Evolutionary conservation across 108 stramenopile genomes (phyloP).

Genomic region (Parmales sp.): DNA sequence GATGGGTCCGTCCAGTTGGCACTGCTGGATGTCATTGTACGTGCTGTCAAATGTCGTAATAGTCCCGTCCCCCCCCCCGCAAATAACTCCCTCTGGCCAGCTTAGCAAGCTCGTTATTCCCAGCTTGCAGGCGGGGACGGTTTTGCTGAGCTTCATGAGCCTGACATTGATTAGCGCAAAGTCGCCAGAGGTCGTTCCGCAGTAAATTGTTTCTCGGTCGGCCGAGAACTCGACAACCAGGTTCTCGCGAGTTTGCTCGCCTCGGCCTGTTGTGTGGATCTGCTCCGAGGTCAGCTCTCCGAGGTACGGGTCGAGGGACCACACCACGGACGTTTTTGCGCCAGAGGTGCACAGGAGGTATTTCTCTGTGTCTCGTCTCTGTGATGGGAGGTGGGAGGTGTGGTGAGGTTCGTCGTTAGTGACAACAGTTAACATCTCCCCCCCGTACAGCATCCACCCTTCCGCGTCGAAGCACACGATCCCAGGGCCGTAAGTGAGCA

Average conservation of each 20-base stretch:
- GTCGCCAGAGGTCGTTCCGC: slow-evolving; percentile 39
- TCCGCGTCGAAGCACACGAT: too few species aligned
- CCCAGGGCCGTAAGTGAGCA: too few species aligned
- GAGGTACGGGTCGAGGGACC: slow-evolving; percentile 40
- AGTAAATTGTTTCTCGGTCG: slow-evolving; percentile 29
- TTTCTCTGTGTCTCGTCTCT: slow-evolving; percentile 33
- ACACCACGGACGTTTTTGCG: slow-evolving; percentile 27
- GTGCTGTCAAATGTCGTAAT: slow-evolving; percentile 27
- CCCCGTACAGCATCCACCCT: too few species aligned
- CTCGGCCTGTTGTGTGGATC: slow-evolving; percentile 28
- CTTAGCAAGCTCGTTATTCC: slow-evolving; percentile 19
- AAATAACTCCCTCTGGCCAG: slow-evolving; percentile 17
- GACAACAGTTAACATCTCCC: too few species aligned
- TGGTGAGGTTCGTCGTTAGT: too few species aligned
- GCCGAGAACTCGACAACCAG: slow-evolving; percentile 22
- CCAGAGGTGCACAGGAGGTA: slow-evolving; percentile 43
- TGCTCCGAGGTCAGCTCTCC: slow-evolving; percentile 23
- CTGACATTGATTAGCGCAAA: slow-evolving; percentile 21
- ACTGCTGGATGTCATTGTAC: slow-evolving; percentile 19
- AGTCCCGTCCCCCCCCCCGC: slow-evolving; percentile 37
- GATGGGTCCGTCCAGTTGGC: slow-evolving; percentile 29
- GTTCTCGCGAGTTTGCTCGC: slow-evolving; percentile 26
- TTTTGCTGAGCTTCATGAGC: not conserved
- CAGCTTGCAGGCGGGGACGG: slow-evolving; percentile 10
- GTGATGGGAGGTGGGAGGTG: too few species aligned